These are phyloP conservation scores for Microcyclosporella mali DNA, from an alignment of 2,329 filamentous ascomycete species.

Conservation along the genomic window DNA sequence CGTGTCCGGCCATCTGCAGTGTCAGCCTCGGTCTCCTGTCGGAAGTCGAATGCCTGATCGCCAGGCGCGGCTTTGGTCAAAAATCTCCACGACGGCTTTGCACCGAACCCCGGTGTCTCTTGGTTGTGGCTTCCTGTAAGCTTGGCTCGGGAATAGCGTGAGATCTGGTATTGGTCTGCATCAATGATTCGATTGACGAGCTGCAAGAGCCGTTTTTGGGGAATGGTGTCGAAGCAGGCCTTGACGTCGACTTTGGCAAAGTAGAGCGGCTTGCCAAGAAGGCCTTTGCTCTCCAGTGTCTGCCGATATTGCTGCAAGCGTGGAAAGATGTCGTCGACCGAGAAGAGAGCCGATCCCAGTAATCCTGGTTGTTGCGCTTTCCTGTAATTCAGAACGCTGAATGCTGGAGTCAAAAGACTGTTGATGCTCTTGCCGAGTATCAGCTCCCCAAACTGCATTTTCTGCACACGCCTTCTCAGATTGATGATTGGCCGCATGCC, in stretches of 20 bases:
- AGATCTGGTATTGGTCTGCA: slow-evolving; percentile 60
- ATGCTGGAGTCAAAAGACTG: slow-evolving; percentile 63
- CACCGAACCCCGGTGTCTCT: slow-evolving; percentile 29
- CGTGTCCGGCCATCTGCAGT: slow-evolving; percentile 43
- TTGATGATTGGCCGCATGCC: slow-evolving; percentile 85
- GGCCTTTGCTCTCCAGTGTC: slow-evolving; percentile 35
- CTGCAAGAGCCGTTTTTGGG: slow-evolving; percentile 65
- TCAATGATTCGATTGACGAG: slow-evolving; percentile 56
- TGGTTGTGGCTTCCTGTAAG: slow-evolving; percentile 36
- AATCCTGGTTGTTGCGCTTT: slow-evolving; percentile 49
- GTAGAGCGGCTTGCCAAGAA: slow-evolving; percentile 51
- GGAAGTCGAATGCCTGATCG: slow-evolving; percentile 27
- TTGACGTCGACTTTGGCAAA: slow-evolving; percentile 92
- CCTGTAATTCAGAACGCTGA: slow-evolving; percentile 72
- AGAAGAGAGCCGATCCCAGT: slow-evolving; percentile 76
- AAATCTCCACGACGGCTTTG: slow-evolving; percentile 35
- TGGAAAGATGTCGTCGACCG: slow-evolving; percentile 70
- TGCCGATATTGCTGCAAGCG: slow-evolving; percentile 65
- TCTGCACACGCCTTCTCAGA: slow-evolving; percentile 59
- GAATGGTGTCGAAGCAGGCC: slow-evolving; percentile 92
- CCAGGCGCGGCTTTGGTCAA: slow-evolving; percentile 35
- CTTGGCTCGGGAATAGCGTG: slow-evolving; percentile 68
- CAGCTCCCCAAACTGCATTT: slow-evolving; percentile 47
- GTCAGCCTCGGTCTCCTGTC: slow-evolving; percentile 21
- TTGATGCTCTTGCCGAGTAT: slow-evolving; percentile 63